Evolutionary conservation across 768 basidiomycete genomes (phyloP), one percentile per base, ranked within the genome.

Genomic region (Hygrocybe punicea): DNA sequence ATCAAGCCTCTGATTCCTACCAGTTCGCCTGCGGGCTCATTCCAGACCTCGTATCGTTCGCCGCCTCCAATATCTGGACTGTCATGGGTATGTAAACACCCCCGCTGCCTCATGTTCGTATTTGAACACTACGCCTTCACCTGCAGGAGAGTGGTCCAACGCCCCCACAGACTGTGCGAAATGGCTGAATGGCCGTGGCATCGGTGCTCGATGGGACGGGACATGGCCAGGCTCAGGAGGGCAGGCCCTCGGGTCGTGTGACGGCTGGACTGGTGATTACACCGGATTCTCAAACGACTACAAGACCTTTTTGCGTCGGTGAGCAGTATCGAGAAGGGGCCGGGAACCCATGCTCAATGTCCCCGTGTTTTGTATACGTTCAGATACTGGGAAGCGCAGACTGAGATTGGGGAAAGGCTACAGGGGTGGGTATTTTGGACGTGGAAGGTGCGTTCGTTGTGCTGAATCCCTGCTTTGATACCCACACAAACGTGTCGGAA

Each of bases 351-450:
- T 24, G 1, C 29, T 40, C n/a, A 34, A 25, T 17, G 9, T 25
- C 19, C 17, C 47, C 39, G 48, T 11, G 55, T 8, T 40, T 1
- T 58, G n/a, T 36, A 11, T 13, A 25, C 36, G 49, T 37, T 42
- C 29, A 85, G 83, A 66, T 91, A 88, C 62, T 93, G 86, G 80
- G 91, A 93, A 65, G 85, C 84, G 4, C 91, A 93, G 70, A 83
- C 86, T 13, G 81, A 81, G 56, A 78, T 89, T 51, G 90, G 86
- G 19, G 91, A 93, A 71, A 76, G 75, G 34, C 79, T 85, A 13
- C 78, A 83, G 44, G 87, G 88, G 17, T 89, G 88, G 87, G 74
- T 87, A 4, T 87, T 78, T 61, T 89, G 87, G 86, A 83, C 87
- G 6, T 89, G 88, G 88, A 89, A 89, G 80, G 86, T 83, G 48